These are phyloP conservation scores for Crotalaria pallida DNA, from an alignment of 306 rosid genomes.

Conservation along the genomic window DNA sequence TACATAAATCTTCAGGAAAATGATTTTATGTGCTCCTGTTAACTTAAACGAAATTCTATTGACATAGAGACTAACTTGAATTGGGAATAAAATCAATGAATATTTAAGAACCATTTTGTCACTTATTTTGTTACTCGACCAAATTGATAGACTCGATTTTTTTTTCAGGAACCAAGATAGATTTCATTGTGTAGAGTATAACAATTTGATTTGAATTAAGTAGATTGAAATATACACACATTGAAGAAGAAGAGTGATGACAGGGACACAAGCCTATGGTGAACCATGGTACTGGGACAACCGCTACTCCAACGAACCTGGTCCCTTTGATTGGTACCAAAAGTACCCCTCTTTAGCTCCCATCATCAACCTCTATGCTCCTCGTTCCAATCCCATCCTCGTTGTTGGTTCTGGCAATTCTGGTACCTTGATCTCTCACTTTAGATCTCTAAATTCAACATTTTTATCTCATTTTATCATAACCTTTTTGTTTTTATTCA, in stretches of 20 bases:
- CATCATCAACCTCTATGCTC: slow-evolving; percentile 53
- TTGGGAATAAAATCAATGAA: too few species aligned
- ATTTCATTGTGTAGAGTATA: too few species aligned
- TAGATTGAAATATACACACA: too few species aligned
- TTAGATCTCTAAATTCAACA: neutral
- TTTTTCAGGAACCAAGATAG: too few species aligned
- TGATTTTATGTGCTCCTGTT: too few species aligned
- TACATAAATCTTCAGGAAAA: too few species aligned
- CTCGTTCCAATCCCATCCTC: slow-evolving; percentile 39
- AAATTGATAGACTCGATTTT: too few species aligned
- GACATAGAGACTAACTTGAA: too few species aligned
- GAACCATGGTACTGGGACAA: slow-evolving; percentile 88
- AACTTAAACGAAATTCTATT: too few species aligned
- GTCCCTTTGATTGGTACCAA: slow-evolving; percentile 87
- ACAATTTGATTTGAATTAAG: too few species aligned
- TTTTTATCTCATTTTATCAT: neutral
- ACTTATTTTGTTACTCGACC: too few species aligned
- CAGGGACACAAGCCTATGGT: slow-evolving; percentile 67
- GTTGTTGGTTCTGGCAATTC: slow-evolving; percentile 86
- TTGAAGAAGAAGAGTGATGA: slow-evolving; percentile 7
- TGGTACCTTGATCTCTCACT: slow-evolving; percentile 26
- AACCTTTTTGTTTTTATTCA: neutral
- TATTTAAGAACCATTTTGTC: too few species aligned
- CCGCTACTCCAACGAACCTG: slow-evolving; percentile 67
- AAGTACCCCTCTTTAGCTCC: slow-evolving; percentile 69